Percentiles rank a stretch among this genome's conserved stretches.
Evolutionary conservation across 768 basidiomycete genomes (phyloP).

Genomic region (Agaricus blazei): DNA sequence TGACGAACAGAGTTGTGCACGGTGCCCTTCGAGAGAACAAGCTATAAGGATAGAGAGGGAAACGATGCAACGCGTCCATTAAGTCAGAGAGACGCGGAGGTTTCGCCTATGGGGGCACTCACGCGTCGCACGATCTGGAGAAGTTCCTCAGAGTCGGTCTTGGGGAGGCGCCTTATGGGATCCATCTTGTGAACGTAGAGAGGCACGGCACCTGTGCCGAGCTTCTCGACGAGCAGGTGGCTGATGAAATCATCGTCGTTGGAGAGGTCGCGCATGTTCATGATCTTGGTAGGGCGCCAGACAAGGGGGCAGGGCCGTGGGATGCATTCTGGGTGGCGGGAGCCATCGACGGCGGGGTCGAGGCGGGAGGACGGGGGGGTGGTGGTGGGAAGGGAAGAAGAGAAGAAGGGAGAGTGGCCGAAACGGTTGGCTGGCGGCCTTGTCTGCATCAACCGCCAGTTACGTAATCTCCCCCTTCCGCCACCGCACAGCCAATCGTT

Average conservation of each 20-base stretch:
- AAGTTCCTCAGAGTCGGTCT: conserved; percentile 64
- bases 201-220: conserved; percentile 76
- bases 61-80: conserved; percentile 9
- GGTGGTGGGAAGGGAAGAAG: conserved; percentile 17
- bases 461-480: conserved; percentile 18
- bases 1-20: conserved; percentile 56
- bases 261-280: conserved; percentile 88
- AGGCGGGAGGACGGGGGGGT: conserved; percentile 15
- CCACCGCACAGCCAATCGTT: background rate
- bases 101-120: conserved; percentile 18
- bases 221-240: conserved; percentile 84
- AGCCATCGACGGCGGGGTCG: conserved; percentile 14
- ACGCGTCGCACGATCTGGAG: conserved; percentile 77
- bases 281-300: conserved; percentile 84
- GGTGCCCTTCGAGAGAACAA: conserved; percentile 52
- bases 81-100: conserved; percentile 8
- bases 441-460: conserved; percentile 5
- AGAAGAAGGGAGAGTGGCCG: conserved; percentile 1
- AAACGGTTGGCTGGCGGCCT: background rate
- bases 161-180: conserved; percentile 67
- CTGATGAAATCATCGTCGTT: conserved; percentile 90
- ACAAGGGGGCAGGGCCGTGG: conserved; percentile 25
- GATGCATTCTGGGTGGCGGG: conserved; percentile 9
- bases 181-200: conserved; percentile 91
- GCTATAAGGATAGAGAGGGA: conserved; percentile 30